Conservation (phyloP, 768 basidiomycete species). For the Amyloporia xantha region DNA sequence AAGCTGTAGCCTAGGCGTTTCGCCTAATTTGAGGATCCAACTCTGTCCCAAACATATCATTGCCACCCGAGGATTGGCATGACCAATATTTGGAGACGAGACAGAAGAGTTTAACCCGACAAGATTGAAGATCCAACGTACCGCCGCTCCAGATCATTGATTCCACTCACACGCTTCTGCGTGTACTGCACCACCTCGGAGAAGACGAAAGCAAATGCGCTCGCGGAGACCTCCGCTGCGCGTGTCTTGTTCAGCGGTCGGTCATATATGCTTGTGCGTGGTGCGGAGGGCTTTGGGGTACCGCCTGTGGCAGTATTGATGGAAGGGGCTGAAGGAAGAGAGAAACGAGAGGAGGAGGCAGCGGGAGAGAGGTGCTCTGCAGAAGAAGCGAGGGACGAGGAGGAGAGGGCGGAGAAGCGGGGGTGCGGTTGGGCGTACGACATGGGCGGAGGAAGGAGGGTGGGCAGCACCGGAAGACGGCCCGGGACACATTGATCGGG, state of each 20-base stretch:
- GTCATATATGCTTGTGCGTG: slow-evolving; percentile 80
- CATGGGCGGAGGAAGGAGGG: slow-evolving; percentile 28
- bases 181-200: slow-evolving; percentile 94
- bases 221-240: slow-evolving; percentile 72
- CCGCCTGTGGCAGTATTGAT: slow-evolving; percentile 37
- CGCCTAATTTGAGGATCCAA: no score
- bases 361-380: slow-evolving; percentile 48
- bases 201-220: slow-evolving; percentile 86
- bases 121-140: no score
- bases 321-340: slow-evolving; percentile 53
- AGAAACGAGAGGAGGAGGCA: slow-evolving; percentile 55
- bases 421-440: slow-evolving; percentile 54
- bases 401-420: slow-evolving; percentile 63
- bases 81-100: no score
- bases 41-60: no score
- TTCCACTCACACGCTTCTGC: slow-evolving; percentile 90
- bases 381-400: slow-evolving; percentile 40
- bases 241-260: slow-evolving; percentile 84
- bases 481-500: not conserved
- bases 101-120: no score
- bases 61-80: no score
- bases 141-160: slow-evolving; percentile 93
- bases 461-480: not conserved
- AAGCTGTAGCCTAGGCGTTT: no score
- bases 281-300: slow-evolving; percentile 29